Evolutionary conservation across 805 yeast species (phyloP), one percentile per base, ranked within the genome.

Genomic region (Ogataea angusta): DNA sequence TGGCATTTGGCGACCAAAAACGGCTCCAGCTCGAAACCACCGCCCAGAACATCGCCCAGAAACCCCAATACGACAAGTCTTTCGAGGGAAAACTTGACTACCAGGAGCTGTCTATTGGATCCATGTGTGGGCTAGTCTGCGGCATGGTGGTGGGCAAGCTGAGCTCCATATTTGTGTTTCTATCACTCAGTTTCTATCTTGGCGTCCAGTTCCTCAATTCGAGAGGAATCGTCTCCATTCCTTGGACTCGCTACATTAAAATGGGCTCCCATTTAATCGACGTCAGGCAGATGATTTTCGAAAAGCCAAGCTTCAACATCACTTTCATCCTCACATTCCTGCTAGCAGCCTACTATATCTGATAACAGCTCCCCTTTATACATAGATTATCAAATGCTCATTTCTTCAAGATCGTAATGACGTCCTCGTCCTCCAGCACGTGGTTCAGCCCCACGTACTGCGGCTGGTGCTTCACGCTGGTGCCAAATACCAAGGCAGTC

Each of bases 381-480:
- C 15, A 29, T 28, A 18, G 22, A 19, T 36, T 19, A 14, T 10
- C n/a, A 10, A 29, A 32, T 18, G 32, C 32, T 35, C 36, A 59
- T 45, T 86, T 83, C 70, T 90, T 90, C 67, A 90, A 75, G 53
- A 90, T 87, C 14, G 99, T 91, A 37, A 93, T 95, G 23, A 93
- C 99, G 66, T 93, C 99, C 67, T 93, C 99, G 66, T 93, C 99
- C 66, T 82, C 85, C 54, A 93, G 70, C 10, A 64, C 71, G 68
- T 93, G 99, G 34, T 75, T 64, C 52, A 93, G 72, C 21, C 99
- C 99, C 34, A 91, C 98, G 52, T 82, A 80, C 68, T 93, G 99
- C 12, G 98, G 98, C 66, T 91, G 97, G 64, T 93, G 99, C 70
- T 93, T 93, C 38, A 91, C 98, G 61, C 95, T 85, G 22, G 85